Conservation (phyloP, 306 rosid genomes). For the Benincasa hispida region DNA sequence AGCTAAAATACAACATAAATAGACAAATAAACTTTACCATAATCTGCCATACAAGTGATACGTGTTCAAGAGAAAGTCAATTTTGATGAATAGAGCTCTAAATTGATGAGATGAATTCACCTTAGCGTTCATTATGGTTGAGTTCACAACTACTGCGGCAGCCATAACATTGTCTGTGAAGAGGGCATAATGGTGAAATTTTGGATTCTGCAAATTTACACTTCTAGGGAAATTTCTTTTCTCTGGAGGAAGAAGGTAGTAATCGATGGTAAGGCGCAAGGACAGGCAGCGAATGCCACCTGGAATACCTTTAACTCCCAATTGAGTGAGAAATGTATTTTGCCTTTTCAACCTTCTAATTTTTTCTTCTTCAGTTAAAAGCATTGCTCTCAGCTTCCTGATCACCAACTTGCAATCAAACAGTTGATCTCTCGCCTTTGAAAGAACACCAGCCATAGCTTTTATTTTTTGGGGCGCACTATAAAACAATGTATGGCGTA, state of each 20-base stretch:
- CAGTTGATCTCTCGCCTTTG: constrained; percentile 64
- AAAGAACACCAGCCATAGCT: constrained; percentile 66
- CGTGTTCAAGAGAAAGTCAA: background rate
- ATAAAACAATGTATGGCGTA: constrained; percentile 12
- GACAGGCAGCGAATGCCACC: constrained; percentile 85
- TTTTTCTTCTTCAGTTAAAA: constrained; percentile 79
- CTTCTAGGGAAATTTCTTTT: constrained; percentile 69
- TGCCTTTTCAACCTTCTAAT: constrained; percentile 79
- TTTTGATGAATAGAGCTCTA: background rate
- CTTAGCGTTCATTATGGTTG: constrained; percentile 73
- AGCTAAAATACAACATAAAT: constrained; percentile 12
- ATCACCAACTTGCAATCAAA: constrained; percentile 80
- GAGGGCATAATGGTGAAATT: constrained; percentile 74
- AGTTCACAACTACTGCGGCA: constrained; percentile 89
- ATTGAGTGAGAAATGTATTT: constrained; percentile 86
- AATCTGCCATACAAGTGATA: background rate
- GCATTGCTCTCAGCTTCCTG: constrained; percentile 84
- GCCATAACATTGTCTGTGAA: constrained; percentile 97
- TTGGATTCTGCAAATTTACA: constrained; percentile 75
- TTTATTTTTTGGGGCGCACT: constrained; percentile 60
- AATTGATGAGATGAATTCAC: constrained; percentile 19
- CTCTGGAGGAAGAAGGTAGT: constrained; percentile 66
- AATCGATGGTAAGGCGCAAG: constrained; percentile 83
- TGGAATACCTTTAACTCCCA: constrained; percentile 92
- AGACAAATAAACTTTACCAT: background rate